These are phyloP conservation scores for Aspergillus carbonarius DNA, from an alignment of 2,329 filamentous ascomycete genomes.

Conservation along the genomic window DNA sequence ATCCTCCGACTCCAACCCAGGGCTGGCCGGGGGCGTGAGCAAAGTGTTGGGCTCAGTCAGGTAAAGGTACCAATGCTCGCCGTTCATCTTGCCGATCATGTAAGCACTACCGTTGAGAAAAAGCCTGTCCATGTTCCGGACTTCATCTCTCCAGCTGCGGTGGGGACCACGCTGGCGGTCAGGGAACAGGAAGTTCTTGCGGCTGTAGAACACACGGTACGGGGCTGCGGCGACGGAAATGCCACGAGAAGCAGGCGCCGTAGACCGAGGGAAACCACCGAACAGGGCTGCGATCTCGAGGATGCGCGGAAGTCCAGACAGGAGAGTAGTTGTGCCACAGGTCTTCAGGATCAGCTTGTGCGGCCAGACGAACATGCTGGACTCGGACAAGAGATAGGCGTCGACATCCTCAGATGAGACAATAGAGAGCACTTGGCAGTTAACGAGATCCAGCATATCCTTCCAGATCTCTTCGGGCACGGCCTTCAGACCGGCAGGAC, in stretches of 20 bases:
- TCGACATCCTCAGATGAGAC: constrained; percentile 92
- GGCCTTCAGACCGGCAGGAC: constrained; percentile 77
- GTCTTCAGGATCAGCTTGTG: constrained; percentile 99
- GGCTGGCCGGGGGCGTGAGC: constrained; percentile 80
- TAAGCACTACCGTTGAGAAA: constrained; percentile 94
- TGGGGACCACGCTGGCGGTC: constrained; percentile 92
- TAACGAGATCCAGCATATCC: constrained; percentile 94
- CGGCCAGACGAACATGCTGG: constrained; percentile 99
- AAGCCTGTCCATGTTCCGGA: constrained; percentile 85
- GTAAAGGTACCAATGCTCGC: constrained; percentile 98
- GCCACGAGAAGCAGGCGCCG: constrained; percentile 64
- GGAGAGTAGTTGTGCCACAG: constrained; percentile 91
- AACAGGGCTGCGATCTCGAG: constrained; percentile 85
- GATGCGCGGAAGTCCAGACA: constrained; percentile 85
- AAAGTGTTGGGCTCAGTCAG: constrained; percentile 81
- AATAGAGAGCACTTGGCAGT: constrained; percentile 96
- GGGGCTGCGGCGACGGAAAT: constrained; percentile 77
- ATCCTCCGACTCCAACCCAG: constrained; percentile 51
- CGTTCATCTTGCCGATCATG: constrained; percentile 99
- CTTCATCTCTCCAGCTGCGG: constrained; percentile 96
- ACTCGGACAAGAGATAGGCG: constrained; percentile 95
- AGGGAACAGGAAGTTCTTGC: constrained; percentile 97
- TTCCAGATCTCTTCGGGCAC: constrained; percentile 87
- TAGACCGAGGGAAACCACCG: constrained; percentile 84
- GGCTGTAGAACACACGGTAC: constrained; percentile 96